Evolutionary conservation across 805 yeast genomes (phyloP).

Genomic region (Yamadazyma ubonensis): DNA sequence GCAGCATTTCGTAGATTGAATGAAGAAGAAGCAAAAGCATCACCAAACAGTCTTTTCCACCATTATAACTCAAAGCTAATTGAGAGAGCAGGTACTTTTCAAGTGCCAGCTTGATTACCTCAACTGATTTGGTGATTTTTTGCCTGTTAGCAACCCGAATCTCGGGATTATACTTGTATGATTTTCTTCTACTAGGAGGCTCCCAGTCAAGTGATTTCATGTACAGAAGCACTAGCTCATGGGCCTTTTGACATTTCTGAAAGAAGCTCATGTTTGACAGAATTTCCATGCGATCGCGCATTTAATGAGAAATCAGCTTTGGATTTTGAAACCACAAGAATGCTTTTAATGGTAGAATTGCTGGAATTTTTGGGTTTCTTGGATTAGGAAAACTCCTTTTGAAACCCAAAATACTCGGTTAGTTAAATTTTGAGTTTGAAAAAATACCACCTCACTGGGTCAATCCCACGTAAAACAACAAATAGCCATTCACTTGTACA

Average conservation of each 20-base stretch:
- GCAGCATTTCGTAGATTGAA: slow-evolving; percentile 33
- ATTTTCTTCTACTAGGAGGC: not conserved
- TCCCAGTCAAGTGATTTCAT: slow-evolving; percentile 27
- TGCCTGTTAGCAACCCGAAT: slow-evolving; percentile 20
- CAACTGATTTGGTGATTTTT: slow-evolving; percentile 27
- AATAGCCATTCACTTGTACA: slow-evolving; percentile 42
- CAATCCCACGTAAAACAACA: too few relatives aligned
- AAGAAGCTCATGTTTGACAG: slow-evolving; percentile 6
- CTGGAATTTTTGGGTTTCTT: too few relatives aligned
- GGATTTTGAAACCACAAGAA: too few relatives aligned
- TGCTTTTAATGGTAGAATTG: too few relatives aligned
- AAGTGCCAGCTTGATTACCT: slow-evolving; percentile 26
- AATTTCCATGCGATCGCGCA: slow-evolving; percentile 1
- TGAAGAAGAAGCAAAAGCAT: slow-evolving; percentile 76
- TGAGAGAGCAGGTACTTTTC: slow-evolving; percentile 39
- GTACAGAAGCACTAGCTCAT: slow-evolving; percentile 30
- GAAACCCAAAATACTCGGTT: too few relatives aligned
- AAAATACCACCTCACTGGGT: too few relatives aligned
- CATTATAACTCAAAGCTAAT: slow-evolving; percentile 83
- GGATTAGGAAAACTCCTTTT: too few relatives aligned
- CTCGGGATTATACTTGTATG: not conserved
- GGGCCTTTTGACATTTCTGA: slow-evolving; percentile 30
- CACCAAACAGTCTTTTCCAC: slow-evolving; percentile 95
- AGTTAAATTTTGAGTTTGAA: too few relatives aligned
- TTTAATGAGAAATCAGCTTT: too few relatives aligned